Conservation (phyloP, 75 land plant genomes). For the Pinus tabuliformis region DNA sequence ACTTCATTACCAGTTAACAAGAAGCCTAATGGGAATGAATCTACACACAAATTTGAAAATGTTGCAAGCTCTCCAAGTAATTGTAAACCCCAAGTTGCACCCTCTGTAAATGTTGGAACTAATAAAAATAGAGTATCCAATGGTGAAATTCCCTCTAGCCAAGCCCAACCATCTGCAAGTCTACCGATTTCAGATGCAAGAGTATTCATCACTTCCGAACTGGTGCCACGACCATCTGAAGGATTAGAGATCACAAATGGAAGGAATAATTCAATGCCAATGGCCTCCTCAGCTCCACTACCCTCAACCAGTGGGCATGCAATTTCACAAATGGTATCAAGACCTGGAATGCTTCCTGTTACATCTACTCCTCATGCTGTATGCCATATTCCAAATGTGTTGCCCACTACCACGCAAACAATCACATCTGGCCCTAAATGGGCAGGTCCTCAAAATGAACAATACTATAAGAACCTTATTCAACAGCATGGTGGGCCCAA, state of each 20-base stretch:
- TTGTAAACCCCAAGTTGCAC: conserved; percentile 10
- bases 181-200: conserved; percentile 5
- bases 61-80: background rate
- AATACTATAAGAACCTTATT: background rate
- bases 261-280: background rate
- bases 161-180: conserved; percentile 2
- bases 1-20: conserved; percentile 10
- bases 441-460: conserved; percentile 4
- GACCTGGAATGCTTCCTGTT: background rate
- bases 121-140: background rate
- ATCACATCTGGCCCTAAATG: background rate
- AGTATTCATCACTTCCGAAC: background rate
- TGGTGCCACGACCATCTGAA: conserved; percentile 1
- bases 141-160: conserved; percentile 1
- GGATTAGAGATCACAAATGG: background rate
- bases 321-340: background rate
- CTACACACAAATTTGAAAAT: conserved; percentile 5
- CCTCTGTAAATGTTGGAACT: background rate
- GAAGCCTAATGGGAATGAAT: conserved; percentile 10
- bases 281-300: conserved; percentile 1
- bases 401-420: background rate
- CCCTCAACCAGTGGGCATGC: background rate
- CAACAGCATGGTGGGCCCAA: background rate
- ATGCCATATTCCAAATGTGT: background rate
- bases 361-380: background rate